Evolutionary conservation across 352 stramenopile species (phyloP).

Genomic region (Blastocystis sp.): DNA sequence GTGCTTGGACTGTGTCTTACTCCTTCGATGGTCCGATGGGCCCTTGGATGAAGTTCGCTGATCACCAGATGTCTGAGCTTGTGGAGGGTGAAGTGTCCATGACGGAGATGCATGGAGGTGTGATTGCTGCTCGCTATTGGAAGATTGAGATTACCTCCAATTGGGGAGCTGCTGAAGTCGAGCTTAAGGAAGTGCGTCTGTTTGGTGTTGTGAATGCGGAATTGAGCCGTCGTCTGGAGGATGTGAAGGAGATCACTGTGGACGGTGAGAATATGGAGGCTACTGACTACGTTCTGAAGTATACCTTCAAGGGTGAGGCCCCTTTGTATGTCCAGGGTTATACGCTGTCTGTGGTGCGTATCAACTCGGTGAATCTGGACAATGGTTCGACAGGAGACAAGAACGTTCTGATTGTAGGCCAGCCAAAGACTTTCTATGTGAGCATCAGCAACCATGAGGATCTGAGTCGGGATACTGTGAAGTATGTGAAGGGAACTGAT

Average conservation of each 20-base stretch:
- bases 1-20: constrained; percentile 54
- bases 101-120: not conserved
- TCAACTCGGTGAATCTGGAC: constrained; percentile 25
- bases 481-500: constrained; percentile 46
- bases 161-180: constrained; percentile 29
- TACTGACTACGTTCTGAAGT: constrained; percentile 51
- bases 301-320: constrained; percentile 31
- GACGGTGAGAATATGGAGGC: constrained; percentile 29
- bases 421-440: constrained; percentile 46
- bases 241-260: constrained; percentile 27
- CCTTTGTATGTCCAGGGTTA: constrained; percentile 10
- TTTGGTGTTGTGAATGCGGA: not conserved
- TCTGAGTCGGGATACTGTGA: constrained; percentile 16
- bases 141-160: constrained; percentile 60
- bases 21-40: constrained; percentile 34
- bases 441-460: constrained; percentile 50
- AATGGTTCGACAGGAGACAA: not conserved
- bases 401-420: constrained; percentile 39
- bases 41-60: constrained; percentile 6
- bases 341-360: constrained; percentile 36
- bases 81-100: constrained; percentile 28
- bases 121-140: constrained; percentile 55
- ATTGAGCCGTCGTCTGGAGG: not conserved
- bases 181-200: constrained; percentile 54
- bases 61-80: not conserved